Evolutionary conservation across 768 basidiomycete genomes (phyloP), one percentile per base, ranked within the genome.

Genomic region (Sporobolomyces phaffii): DNA sequence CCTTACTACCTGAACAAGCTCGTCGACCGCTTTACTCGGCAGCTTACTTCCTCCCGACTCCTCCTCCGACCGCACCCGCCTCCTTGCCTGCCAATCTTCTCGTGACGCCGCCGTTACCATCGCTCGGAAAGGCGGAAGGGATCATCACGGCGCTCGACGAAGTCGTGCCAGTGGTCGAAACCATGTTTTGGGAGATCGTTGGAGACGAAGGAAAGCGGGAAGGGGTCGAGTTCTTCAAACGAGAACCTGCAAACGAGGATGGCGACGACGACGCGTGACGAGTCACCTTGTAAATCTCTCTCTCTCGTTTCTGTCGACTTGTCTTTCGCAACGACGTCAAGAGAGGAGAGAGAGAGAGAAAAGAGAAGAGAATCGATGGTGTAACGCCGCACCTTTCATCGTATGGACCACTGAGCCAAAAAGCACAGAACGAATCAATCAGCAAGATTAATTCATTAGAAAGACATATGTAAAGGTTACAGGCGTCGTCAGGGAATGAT

Each of bases 201-300:
- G 70, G 70, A 4, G 60, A 61, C 28, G 54, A 48, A 17, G 70
- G 65, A 31, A 48, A 63, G 50, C 8, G 8, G 13, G 70, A 72
- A 36, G 70, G 70, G 11, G 70, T 72, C 10, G 49, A 64, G 56
- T 72, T 72, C 50, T 72, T 72, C 26, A 40, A 33, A 17, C 34
- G n/a, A 22, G 62, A 49, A 41, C n/a, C 4, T 13, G 22, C 3
- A 14, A 26, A 5, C 36, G 63, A 51, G 24, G 69, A 44, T 1
- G 62, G 45, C 13, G 59, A 53, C 0, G 66, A 47, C 7, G 53
- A 29, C 13, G n/a, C n/a, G n/a, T n/a, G n/a, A n/a, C n/a, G n/a
- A n/a, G n/a, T n/a, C n/a, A n/a, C n/a, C n/a, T 49, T 5, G 28
- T 8, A 49, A 10, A 49, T 28, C n/a, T 45, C n/a, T 45, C 44